Conservation (phyloP, 371 early-diverging fungal genomes). For the Catenaria anguillulae region DNA sequence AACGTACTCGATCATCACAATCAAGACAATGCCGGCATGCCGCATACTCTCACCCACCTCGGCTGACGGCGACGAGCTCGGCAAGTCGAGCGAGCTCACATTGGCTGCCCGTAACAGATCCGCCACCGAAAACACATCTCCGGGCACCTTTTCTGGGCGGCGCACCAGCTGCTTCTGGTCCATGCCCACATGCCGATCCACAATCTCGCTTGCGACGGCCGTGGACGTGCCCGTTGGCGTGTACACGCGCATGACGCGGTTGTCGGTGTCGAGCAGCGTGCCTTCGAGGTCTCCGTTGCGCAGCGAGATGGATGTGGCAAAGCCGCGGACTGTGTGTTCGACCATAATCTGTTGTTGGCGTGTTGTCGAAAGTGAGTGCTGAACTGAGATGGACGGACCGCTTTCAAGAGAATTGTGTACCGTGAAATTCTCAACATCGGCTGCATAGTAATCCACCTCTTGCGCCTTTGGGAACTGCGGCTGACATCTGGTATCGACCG, state of each 20-base stretch:
- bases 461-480: not conserved
- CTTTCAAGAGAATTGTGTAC: conserved; percentile 12
- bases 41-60: conserved; percentile 22
- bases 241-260: not conserved
- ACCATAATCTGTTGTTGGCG: too few species aligned
- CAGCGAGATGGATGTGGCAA: conserved; percentile 17
- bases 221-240: not conserved
- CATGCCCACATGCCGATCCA: not conserved
- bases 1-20: conserved; percentile 30
- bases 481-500: not conserved
- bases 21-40: conserved; percentile 27
- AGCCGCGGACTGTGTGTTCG: conserved; percentile 34
- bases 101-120: not conserved
- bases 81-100: not conserved
- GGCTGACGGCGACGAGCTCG: conserved; percentile 11
- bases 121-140: conserved; percentile 21
- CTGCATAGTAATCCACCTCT: not conserved
- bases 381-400: conserved; percentile 12
- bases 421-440: not conserved
- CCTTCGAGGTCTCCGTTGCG: conserved; percentile 25
- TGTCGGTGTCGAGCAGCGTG: not conserved
- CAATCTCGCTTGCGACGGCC: not conserved
- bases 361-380: too few species aligned
- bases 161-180: not conserved
- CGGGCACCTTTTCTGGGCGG: conserved; percentile 13